Evolutionary conservation across 1,139 yeast species (phyloP), one percentile per base, ranked within the genome.

Genomic region (Magnusiomyces paraingens): DNA sequence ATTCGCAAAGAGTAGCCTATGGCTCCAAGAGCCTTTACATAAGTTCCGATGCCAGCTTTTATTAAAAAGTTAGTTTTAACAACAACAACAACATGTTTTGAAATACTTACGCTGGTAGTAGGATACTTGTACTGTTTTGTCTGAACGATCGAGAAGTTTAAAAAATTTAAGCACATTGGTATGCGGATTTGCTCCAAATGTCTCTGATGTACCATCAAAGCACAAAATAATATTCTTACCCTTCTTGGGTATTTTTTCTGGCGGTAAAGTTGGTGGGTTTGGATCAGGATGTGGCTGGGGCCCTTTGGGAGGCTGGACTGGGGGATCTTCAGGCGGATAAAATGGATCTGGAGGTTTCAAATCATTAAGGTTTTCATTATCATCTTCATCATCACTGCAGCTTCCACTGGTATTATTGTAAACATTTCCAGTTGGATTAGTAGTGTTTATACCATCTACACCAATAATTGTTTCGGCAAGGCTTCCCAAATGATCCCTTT

Each of bases 161-260:
- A 77, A 83, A 38, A 82, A 60, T 61, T 77, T 79, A 54, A 82
- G 66, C 1, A 81, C 78, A 62, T 82, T 83, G 1, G 85, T 52
- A 15, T 52, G 78, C 0, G 84, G 82, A 40, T 69, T 67, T 0
- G 78, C 74, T 0, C 84, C 85, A 66, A 82, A 82, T 59, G 77
- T 78, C 61, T 76, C 78, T 36, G 74, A 77, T 0, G 87, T 83
- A 1, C 87, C 87, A 68, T 83, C 87, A 56, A 83, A 76, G 62
- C 86, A 83, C 20, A 82, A 65, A 1, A 83, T 69, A 40, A 78
- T 68, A 58, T 75, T 76, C 59, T 73, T 75, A 8, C 50, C 48
- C 17, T 50, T 39, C 22, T 51, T 22, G n/a, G 48, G 47, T 14
- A 47, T 35, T 8, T 52, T 45, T 18, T 35, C 52, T 21, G 51